Evolutionary conservation across 179 eudicot genomes (phyloP).

Genomic region (Beta lomatogona): DNA sequence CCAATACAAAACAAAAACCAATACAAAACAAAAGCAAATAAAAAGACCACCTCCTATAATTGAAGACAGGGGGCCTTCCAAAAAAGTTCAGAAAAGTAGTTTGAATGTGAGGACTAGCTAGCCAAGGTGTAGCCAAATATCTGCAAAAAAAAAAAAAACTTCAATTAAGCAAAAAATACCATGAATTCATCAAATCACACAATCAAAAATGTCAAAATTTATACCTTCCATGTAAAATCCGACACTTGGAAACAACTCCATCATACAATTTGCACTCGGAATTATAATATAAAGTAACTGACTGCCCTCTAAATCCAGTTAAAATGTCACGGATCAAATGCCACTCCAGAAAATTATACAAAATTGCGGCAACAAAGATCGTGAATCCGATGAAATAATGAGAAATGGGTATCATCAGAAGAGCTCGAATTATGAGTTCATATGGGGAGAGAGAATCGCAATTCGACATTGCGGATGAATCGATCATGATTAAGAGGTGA

Average conservation of each 20-base stretch:
- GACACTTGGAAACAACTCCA: constrained; percentile 77
- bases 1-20: neutral
- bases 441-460: constrained; percentile 37
- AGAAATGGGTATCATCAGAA: constrained; percentile 50
- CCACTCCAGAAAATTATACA: constrained; percentile 73
- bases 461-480: constrained; percentile 21
- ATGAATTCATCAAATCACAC: constrained; percentile 7
- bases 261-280: constrained; percentile 56
- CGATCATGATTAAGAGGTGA: constrained; percentile 22
- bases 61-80: constrained; percentile 68
- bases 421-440: constrained; percentile 42
- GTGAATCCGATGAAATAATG: constrained; percentile 48
- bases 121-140: constrained; percentile 90
- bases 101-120: constrained; percentile 91
- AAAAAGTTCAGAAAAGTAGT: constrained; percentile 73
- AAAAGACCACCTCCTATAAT: constrained; percentile 60
- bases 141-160: constrained; percentile 33
- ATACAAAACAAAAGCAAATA: neutral
- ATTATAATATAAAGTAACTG: constrained; percentile 52
- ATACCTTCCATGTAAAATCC: constrained; percentile 75
- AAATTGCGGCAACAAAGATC: constrained; percentile 27
- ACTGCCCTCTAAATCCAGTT: constrained; percentile 64
- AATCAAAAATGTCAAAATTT: neutral
- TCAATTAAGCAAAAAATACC: neutral
- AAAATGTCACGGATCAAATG: constrained; percentile 67